Evolutionary conservation across 352 stramenopile species (phyloP), one percentile per base, ranked within the genome.

Genomic region (Aphanomyces astaci): DNA sequence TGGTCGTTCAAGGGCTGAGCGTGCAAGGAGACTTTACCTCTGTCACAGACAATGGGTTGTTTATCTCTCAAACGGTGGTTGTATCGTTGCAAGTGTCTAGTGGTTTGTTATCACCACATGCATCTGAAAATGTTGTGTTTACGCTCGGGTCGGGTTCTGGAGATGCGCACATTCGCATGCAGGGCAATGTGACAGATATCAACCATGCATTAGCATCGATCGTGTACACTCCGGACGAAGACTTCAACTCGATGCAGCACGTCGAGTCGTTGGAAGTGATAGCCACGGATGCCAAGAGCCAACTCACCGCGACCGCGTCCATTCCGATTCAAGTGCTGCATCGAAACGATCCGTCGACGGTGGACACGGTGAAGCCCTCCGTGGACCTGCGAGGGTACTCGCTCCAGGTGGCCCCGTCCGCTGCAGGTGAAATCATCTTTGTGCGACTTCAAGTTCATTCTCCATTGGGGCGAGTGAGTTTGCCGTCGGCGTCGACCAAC

Each of bases 191-290:
- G 31, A 64, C 76, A 10, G 70, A 79, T 25, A 74, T 92, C 19
- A 93, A 92, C 63, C 45, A 66, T 0, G 86, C 86, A 25, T 59
- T 94, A 0, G 88, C 90, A n/a, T 77, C 91, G 53, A 76, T 94
- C 36, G 76, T 72, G 22, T 94, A 94, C 65, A 70, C 62, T 45
- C 82, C 86, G 2, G 78, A 93, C 51, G 75, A 73, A 53, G 74
- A 94, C 25, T 94, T 88, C 64, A 94, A 92, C 48, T 84, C 78
- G 0, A 71, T 73, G 1, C 81, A 87, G 13, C 84, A 94, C 39
- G 19, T 48, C 3, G 86, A 94, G 51, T 66, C 70, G 19, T 73
- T 94, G n/a, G 62, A 68, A 4, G 75, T 79, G 15, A 11, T 27
- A 15, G 65, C 66, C 24, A 33, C 13, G 24, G 54, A 71, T 33